Conservation (phyloP, 1,139 yeast species). For the Candida sojae region DNA sequence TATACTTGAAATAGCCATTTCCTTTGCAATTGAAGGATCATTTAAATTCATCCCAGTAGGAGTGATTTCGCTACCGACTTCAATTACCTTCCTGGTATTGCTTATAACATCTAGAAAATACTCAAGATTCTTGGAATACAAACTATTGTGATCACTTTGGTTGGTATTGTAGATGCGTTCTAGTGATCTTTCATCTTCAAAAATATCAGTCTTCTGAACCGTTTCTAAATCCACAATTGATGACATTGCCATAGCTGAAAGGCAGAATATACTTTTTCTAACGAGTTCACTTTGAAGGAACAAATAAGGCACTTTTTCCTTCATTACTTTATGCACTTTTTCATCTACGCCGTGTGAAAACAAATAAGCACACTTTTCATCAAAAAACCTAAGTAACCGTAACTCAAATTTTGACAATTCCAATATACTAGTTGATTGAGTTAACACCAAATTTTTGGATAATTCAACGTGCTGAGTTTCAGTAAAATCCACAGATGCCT, state of each 20-base stretch:
- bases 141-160: not conserved
- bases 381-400: slow-evolving; percentile 31
- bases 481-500: not conserved
- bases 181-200: not conserved
- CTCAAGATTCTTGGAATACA: slow-evolving; percentile 19
- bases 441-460: slow-evolving; percentile 12
- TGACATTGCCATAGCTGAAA: slow-evolving; percentile 18
- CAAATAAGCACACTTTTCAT: slow-evolving; percentile 25
- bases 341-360: slow-evolving; percentile 20
- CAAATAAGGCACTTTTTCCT: slow-evolving; percentile 25
- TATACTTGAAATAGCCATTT: slow-evolving; percentile 23
- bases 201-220: not conserved
- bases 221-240: slow-evolving; percentile 8
- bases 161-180: not conserved
- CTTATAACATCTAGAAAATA: slow-evolving; percentile 24
- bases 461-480: not conserved
- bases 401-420: slow-evolving; percentile 30
- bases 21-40: slow-evolving; percentile 18
- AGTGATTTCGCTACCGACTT: too few relatives aligned
- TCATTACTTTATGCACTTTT: slow-evolving; percentile 29
- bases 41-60: not conserved
- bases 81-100: slow-evolving; percentile 7
- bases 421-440: slow-evolving; percentile 20
- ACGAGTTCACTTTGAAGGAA: slow-evolving; percentile 24
- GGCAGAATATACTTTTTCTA: slow-evolving; percentile 23